A percentile compares a stretch with the other conserved stretches of the same genome.
Conservation (phyloP, 495 filamentous ascomycete species). For the Chaetomidium leptoderma region DNA sequence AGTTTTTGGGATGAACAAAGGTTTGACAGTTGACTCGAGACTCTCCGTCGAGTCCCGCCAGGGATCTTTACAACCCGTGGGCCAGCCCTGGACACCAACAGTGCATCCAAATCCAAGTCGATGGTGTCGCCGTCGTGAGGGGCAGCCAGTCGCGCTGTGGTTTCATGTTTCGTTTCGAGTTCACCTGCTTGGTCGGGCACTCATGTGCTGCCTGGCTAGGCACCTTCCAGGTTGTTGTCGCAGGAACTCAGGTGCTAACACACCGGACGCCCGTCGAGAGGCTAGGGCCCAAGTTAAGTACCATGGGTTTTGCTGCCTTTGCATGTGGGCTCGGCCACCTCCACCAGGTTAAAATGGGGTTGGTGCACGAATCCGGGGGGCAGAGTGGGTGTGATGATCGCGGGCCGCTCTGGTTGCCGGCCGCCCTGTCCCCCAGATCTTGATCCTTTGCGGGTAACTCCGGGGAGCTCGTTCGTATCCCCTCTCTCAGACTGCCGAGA, state of each 20-base stretch:
- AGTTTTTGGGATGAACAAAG: background rate
- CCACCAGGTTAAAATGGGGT: background rate
- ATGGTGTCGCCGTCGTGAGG: background rate
- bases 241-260: background rate
- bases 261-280: background rate
- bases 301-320: too few species aligned
- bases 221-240: background rate
- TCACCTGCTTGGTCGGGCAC: background rate
- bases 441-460: background rate
- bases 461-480: background rate
- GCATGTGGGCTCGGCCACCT: background rate
- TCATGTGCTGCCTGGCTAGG: background rate
- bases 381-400: conserved; percentile 13
- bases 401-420: conserved; percentile 4
- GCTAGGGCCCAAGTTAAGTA: conserved; percentile 5
- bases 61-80: background rate
- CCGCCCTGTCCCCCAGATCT: conserved; percentile 1
- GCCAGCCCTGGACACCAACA: background rate
- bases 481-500: too few species aligned
- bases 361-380: conserved; percentile 2
- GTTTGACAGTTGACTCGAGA: background rate
- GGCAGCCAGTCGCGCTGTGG: background rate
- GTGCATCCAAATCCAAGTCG: background rate
- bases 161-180: background rate
- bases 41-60: background rate